Evolutionary conservation across 106 monocot genomes (phyloP), one percentile per base, ranked within the genome.

Genomic region (Acorus calamus): DNA sequence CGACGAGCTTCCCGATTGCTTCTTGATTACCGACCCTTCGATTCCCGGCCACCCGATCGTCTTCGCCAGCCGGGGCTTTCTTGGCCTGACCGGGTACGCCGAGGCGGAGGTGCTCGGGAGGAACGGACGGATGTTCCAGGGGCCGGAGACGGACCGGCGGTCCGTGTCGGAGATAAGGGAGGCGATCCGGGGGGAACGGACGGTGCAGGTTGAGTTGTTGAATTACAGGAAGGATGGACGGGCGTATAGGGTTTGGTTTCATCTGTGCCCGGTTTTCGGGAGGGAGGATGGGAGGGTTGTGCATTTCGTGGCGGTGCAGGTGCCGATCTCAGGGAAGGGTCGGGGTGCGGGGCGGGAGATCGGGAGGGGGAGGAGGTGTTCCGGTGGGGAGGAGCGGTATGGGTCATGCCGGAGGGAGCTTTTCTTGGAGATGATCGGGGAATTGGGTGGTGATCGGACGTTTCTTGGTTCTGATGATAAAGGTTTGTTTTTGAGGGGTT

Each of bases 11-110:
- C 9, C 71, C 7, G 74, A 62, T 11, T 66, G 46, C 66, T 98
- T 98, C 81, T 67, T 98, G 11, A 76, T 98, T 56, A 85, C 96
- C 47, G 96, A 98, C 60, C 96, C 96, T 0, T 59, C 44, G 44
- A 69, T 88, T 49, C 7, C 85, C 47, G 80, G 83, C 48, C 91
- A 98, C 65, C 96, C 96, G 4, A 92, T 98, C 73, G 91, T 98
- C 54, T 98, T 85, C 75, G 96, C 87, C 11, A 83, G 83, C 81
- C 74, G 67, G 2, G 82, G 81, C 8, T 92, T 98, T 74, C 80
- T 88, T 14, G 43, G 65, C 55, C 72, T 85, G 71, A 77, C 81
- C 0, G 91, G 91, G 0, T 98, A 85, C 75, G 46, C 69, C 11
- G 14, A 8, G 3, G 74, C 67, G 2, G 91, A 91, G 60, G 72